Evolutionary conservation across 202 grass and related monocot species (phyloP).

Genomic region (Elaeis oleifera): DNA sequence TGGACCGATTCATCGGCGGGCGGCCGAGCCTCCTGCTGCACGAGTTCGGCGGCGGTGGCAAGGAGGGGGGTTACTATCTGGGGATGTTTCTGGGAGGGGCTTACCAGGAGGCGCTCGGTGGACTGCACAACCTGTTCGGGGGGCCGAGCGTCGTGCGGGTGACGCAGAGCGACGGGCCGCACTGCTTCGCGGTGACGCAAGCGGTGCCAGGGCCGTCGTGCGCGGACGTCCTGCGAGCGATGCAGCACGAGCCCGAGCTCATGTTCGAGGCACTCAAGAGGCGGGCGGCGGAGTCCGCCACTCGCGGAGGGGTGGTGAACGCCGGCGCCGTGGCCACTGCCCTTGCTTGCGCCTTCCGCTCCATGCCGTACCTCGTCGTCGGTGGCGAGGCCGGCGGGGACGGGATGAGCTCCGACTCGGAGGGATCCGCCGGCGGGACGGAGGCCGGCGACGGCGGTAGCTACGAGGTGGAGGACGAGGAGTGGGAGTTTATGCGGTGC

Average conservation of each 20-base stretch:
- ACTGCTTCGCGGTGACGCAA: conserved; percentile 73
- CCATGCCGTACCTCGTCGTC: conserved; percentile 78
- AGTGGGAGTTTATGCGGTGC: conserved; percentile 87
- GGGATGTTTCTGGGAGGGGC: conserved; percentile 96
- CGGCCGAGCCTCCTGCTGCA: conserved; percentile 66
- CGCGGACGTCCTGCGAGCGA: conserved; percentile 73
- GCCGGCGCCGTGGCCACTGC: conserved; percentile 29
- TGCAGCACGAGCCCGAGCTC: conserved; percentile 92
- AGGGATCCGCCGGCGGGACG: conserved; percentile 38
- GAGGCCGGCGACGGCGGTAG: conserved; percentile 12
- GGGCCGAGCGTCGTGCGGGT: conserved; percentile 87
- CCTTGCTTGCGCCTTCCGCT: conserved; percentile 43
- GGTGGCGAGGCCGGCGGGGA: conserved; percentile 22
- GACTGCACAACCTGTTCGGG: conserved; percentile 86
- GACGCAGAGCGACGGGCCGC: conserved; percentile 71
- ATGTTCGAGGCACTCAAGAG: conserved; percentile 87
- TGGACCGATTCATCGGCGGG: conserved; percentile 63
- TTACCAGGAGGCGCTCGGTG: conserved; percentile 94
- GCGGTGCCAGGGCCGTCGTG: conserved; percentile 56
- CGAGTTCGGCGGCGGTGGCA: conserved; percentile 29
- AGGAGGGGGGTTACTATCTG: conserved; percentile 47
- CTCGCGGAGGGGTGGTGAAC: no score
- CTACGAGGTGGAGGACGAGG: conserved; percentile 42
- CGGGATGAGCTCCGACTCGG: conserved; percentile 58
- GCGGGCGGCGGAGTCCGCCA: conserved; percentile 23